A percentile compares a stretch with the other conserved stretches of the same genome.
Conservation (phyloP, 306 rosid genomes). For the Mimosa bimucronata region DNA sequence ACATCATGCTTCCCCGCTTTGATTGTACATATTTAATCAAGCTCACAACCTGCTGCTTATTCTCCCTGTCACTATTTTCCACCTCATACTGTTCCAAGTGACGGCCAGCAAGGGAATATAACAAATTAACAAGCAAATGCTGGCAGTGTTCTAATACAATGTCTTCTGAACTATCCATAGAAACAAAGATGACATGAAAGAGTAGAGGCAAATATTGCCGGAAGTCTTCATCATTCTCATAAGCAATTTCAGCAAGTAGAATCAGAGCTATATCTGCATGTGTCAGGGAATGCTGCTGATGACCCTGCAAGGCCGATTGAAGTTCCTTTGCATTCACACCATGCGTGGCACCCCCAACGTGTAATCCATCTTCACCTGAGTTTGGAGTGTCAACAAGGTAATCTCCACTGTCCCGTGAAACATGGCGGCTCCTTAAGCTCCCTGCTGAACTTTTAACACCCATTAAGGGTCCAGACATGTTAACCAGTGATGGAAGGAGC, state of each 20-base stretch:
- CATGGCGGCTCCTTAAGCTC: constrained; percentile 94
- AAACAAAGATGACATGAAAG: constrained; percentile 96
- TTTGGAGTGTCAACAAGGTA: constrained; percentile 97
- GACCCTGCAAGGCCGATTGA: constrained; percentile 98
- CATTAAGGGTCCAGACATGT: constrained; percentile 98
- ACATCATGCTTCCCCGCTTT: constrained; percentile 99
- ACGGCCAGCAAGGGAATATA: constrained; percentile 97
- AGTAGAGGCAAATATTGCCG: constrained; percentile 97
- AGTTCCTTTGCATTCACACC: constrained; percentile 94
- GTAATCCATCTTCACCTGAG: constrained; percentile 94
- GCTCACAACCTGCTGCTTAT: constrained; percentile 99
- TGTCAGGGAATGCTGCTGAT: constrained; percentile 97
- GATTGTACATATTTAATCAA: constrained; percentile 98
- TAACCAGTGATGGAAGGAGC: constrained; percentile 90
- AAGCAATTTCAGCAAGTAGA: constrained; percentile 97
- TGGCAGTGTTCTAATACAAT: constrained; percentile 98
- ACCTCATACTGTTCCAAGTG: constrained; percentile 99
- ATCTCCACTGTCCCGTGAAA: constrained; percentile 98
- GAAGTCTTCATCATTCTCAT: constrained; percentile 98
- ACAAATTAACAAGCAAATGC: constrained; percentile 95
- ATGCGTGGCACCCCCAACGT: constrained; percentile 61
- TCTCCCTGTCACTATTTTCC: constrained; percentile 95
- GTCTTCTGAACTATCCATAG: constrained; percentile 99
- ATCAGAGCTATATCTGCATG: constrained; percentile 98
- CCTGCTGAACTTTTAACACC: constrained; percentile 99